Evolutionary conservation across 2,329 filamentous ascomycete species (phyloP).

Genomic region (Elsinoe fawcettii): DNA sequence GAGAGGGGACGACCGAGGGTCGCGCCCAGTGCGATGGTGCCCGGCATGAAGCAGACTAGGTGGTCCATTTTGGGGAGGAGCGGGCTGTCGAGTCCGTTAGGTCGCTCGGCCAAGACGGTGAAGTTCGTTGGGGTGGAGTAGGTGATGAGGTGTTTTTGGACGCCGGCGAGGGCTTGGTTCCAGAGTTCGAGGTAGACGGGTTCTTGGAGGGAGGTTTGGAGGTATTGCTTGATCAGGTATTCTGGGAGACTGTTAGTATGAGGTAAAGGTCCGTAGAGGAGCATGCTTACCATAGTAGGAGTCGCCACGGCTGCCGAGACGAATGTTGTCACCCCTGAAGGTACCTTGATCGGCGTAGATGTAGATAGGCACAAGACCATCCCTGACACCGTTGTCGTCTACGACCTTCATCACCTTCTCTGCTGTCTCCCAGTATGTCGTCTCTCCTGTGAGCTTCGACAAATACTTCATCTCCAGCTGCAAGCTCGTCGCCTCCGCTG

Average conservation of each 20-base stretch:
- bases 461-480: slow-evolving; percentile 98
- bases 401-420: slow-evolving; percentile 89
- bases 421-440: slow-evolving; percentile 81
- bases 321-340: slow-evolving; percentile 79
- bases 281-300: slow-evolving; percentile 68
- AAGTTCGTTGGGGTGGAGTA: slow-evolving; percentile 74
- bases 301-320: slow-evolving; percentile 86
- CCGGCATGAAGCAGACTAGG: slow-evolving; percentile 93
- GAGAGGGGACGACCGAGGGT: slow-evolving; percentile 70
- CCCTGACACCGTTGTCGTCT: slow-evolving; percentile 69
- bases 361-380: slow-evolving; percentile 86
- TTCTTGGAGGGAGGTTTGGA: slow-evolving; percentile 85
- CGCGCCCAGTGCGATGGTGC: slow-evolving; percentile 82
- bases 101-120: slow-evolving; percentile 85
- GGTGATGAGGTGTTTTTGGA: slow-evolving; percentile 85
- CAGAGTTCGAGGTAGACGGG: slow-evolving; percentile 85
- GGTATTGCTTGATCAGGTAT: slow-evolving; percentile 96
- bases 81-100: slow-evolving; percentile 56
- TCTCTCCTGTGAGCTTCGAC: slow-evolving; percentile 86
- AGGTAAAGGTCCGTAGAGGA: not conserved
- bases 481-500: slow-evolving; percentile 82
- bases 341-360: slow-evolving; percentile 70
- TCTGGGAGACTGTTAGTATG: slow-evolving; percentile 40
- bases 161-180: slow-evolving; percentile 73
- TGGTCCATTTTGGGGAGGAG: slow-evolving; percentile 95